These are phyloP conservation scores for Cyberlindnera saturnus DNA, from an alignment of 805 yeast species.

Conservation along the genomic window DNA sequence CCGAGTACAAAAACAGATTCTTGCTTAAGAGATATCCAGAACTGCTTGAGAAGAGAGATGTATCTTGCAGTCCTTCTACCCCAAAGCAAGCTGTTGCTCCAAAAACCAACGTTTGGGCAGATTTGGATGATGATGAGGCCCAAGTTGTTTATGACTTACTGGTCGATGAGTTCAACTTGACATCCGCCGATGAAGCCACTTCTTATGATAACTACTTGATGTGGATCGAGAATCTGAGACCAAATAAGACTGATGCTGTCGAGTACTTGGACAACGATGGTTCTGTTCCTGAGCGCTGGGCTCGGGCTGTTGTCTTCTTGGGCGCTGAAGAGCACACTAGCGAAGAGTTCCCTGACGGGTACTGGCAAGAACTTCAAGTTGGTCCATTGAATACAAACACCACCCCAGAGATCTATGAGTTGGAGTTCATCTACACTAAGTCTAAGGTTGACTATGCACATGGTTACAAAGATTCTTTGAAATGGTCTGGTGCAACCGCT, in stretches of 20 bases:
- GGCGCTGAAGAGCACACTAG: slow-evolving; percentile 20
- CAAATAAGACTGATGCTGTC: slow-evolving; percentile 25
- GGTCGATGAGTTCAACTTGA: slow-evolving; percentile 14
- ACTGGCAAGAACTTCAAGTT: slow-evolving; percentile 21
- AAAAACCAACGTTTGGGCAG: slow-evolving; percentile 20
- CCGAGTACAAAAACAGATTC: background rate
- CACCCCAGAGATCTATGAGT: slow-evolving; percentile 7
- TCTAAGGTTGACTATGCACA: slow-evolving; percentile 12
- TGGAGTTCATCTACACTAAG: slow-evolving; percentile 18
- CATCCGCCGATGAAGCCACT: slow-evolving; percentile 16
- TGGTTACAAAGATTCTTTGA: slow-evolving; percentile 19
- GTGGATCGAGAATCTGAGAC: slow-evolving; percentile 21
- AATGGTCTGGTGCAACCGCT: slow-evolving; percentile 6
- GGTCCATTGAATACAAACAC: slow-evolving; percentile 18
- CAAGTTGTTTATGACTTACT: slow-evolving; percentile 11
- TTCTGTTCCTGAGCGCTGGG: slow-evolving; percentile 18
- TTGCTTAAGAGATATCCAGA: slow-evolving; percentile 2
- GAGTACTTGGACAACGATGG: slow-evolving; percentile 17
- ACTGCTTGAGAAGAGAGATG: slow-evolving; percentile 1
- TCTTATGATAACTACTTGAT: slow-evolving; percentile 19
- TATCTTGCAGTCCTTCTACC: slow-evolving; percentile 6
- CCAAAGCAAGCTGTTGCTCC: slow-evolving; percentile 13
- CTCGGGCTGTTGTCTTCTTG: slow-evolving; percentile 19
- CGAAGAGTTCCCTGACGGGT: slow-evolving; percentile 20
- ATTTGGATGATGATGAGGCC: slow-evolving; percentile 18